Conservation (phyloP, 345 rosid species). For the Lepidium aucheri region DNA sequence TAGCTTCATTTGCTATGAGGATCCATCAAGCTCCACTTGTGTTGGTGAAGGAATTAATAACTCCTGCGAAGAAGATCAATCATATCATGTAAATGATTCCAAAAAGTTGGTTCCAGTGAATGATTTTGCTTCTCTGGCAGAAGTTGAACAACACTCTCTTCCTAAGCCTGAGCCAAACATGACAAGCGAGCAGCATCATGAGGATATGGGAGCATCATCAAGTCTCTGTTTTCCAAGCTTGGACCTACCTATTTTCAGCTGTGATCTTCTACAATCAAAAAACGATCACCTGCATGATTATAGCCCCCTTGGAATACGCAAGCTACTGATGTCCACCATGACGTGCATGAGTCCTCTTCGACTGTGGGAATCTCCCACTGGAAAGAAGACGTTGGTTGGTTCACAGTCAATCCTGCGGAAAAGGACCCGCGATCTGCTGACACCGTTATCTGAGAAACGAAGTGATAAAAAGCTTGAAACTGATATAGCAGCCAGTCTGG, state of each 20-base stretch:
- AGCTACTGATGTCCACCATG: conserved; percentile 83
- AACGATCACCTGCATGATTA: conserved; percentile 76
- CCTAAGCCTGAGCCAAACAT: conserved; percentile 28
- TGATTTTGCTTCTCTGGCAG: conserved; percentile 45
- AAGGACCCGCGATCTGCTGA: conserved; percentile 72
- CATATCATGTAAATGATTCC: conserved; percentile 46
- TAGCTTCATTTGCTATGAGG: conserved; percentile 48
- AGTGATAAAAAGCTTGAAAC: conserved; percentile 76
- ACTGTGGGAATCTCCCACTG: conserved; percentile 91
- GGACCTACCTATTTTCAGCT: conserved; percentile 84
- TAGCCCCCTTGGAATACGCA: conserved; percentile 96
- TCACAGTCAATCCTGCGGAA: conserved; percentile 84
- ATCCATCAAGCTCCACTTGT: conserved; percentile 41
- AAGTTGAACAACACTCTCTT: conserved; percentile 30
- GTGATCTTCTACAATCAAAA: conserved; percentile 74
- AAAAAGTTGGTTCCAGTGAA: conserved; percentile 58
- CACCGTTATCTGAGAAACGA: conserved; percentile 87
- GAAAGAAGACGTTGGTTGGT: conserved; percentile 70
- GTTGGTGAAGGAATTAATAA: conserved; percentile 28
- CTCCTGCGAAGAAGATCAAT: conserved; percentile 35
- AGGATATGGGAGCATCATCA: conserved; percentile 56
- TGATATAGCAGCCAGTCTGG: conserved; percentile 56
- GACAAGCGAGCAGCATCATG: conserved; percentile 33
- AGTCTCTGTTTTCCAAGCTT: conserved; percentile 87
- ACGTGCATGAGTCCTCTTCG: conserved; percentile 83